These are phyloP conservation scores for Zangia roseola DNA, from an alignment of 768 basidiomycete species.

Conservation along the genomic window DNA sequence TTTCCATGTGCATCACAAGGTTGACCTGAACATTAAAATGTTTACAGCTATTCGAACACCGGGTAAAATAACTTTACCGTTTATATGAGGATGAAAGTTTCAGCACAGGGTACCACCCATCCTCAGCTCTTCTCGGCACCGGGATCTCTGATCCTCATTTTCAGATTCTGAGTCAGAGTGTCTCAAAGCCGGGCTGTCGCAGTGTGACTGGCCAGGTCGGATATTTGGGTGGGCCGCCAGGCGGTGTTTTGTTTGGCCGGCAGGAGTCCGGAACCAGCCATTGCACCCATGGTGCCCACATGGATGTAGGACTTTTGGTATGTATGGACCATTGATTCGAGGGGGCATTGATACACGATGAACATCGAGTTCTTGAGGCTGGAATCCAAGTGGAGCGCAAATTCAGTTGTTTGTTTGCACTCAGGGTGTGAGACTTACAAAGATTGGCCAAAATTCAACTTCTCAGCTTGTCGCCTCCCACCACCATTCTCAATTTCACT, in stretches of 20 bases:
- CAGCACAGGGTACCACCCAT: too few relatives aligned
- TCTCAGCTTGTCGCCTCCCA: not conserved
- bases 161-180: too few relatives aligned
- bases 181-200: too few relatives aligned
- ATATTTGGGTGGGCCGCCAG: not conserved
- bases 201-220: too few relatives aligned
- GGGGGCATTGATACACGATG: not conserved
- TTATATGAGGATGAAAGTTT: not conserved
- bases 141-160: not conserved
- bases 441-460: not conserved
- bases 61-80: not conserved
- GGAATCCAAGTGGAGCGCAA: too few relatives aligned
- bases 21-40: not conserved
- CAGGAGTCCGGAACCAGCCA: not conserved
- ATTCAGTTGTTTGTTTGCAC: not conserved
- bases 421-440: not conserved
- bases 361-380: too few relatives aligned
- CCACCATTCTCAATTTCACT: too few relatives aligned
- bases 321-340: not conserved
- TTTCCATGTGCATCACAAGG: conserved; percentile 1
- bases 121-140: too few relatives aligned
- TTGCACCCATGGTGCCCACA: not conserved
- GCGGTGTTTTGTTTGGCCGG: not conserved
- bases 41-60: too few relatives aligned
- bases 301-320: not conserved